Base-by-base conservation (phyloP, 2,329 filamentous ascomycete genomes). In the Endothia cerciana region DNA sequence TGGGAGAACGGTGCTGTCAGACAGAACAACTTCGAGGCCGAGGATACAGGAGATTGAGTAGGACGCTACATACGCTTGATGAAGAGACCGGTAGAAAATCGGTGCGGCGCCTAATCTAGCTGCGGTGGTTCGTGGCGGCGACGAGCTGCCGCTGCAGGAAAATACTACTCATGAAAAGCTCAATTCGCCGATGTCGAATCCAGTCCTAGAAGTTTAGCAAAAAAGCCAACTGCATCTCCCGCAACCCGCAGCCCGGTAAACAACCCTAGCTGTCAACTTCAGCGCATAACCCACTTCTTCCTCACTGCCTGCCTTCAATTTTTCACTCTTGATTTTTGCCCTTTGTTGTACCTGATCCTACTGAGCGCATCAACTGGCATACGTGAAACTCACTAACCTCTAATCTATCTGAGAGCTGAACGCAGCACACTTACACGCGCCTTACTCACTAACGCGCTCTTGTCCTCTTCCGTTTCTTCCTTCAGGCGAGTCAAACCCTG, bases 41-140 rank as follows among this genome's bases (percentile, higher is more conserved):
- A 78, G 79, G 65, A 85, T 90, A 66, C 86, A 89, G 72, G 88
- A 89, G 75, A 80, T 90, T 70, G 87, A 89, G 73, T 89, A 60
- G 57, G 3, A 30, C 25, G 2, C 11, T 8, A 13, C 1, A n/a
- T 4, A n/a, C 30, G 51, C 2, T 36, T n/a, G 28, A 28, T 10
- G n/a, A 25, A 15, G n/a, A 49, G 45, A 11, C n/a, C 13, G 45
- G 4, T 11, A 45, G 25, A 49, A 13, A 10, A 25, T 25, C 28
- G 13, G 13, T 28, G 25, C 22, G 25, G 13, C 13, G 47, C 45
- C 13, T 13, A 25, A 13, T 4, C 22, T 25, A 10, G 45, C 13
- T 6, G 22, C 10, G 33, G 6, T 36, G 33, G 10, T 7, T 7
- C 33, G 10, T 10, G 4, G 33, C 6, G 33, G 33, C 33, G 33